A percentile compares a stretch with the other conserved stretches of the same genome.
Evolutionary conservation across 1,284 basidiomycete species (phyloP).

Genomic region (Ceratobasidium sp.): DNA sequence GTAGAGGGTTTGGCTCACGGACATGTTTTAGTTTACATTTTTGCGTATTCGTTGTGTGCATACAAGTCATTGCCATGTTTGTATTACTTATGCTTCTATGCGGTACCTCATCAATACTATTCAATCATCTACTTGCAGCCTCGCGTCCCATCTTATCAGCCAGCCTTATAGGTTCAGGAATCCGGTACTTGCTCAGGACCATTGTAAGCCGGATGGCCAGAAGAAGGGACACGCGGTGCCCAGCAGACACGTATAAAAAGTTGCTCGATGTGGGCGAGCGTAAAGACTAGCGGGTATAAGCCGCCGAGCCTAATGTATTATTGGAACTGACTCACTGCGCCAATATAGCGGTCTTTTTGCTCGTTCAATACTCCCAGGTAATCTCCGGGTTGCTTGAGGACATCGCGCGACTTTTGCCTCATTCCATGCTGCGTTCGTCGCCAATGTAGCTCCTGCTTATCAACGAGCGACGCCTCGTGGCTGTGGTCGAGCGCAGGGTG

Average conservation of each 20-base stretch:
- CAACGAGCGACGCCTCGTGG: neutral
- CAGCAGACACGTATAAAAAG: conserved; percentile 46
- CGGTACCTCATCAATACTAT: conserved; percentile 24
- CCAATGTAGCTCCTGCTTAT: conserved; percentile 39
- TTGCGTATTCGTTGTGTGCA: conserved; percentile 17
- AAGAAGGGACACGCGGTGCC: conserved; percentile 45
- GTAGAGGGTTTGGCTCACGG: neutral
- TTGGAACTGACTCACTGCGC: conserved; percentile 40
- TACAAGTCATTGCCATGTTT: conserved; percentile 1
- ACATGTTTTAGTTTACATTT: conserved; percentile 8
- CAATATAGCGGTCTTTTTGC: conserved; percentile 41
- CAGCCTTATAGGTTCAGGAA: conserved; percentile 46
- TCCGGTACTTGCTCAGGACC: conserved; percentile 41
- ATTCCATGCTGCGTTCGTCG: conserved; percentile 45
- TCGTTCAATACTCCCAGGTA: conserved; percentile 43
- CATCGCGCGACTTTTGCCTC: conserved; percentile 40
- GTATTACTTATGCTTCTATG: conserved; percentile 26
- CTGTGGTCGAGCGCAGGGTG: conserved; percentile 41
- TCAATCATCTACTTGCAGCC: conserved; percentile 18
- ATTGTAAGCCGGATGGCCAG: conserved; percentile 43
- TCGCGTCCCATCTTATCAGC: conserved; percentile 44
- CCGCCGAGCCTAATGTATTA: neutral
- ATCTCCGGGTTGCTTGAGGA: conserved; percentile 43
- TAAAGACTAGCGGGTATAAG: conserved; percentile 42
- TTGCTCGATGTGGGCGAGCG: conserved; percentile 42